Percentiles rank a stretch among this genome's conserved stretches.
phyloP scores from a whole-genome alignment of 306 rosid genomes.

The Fagus crenata region DNA sequence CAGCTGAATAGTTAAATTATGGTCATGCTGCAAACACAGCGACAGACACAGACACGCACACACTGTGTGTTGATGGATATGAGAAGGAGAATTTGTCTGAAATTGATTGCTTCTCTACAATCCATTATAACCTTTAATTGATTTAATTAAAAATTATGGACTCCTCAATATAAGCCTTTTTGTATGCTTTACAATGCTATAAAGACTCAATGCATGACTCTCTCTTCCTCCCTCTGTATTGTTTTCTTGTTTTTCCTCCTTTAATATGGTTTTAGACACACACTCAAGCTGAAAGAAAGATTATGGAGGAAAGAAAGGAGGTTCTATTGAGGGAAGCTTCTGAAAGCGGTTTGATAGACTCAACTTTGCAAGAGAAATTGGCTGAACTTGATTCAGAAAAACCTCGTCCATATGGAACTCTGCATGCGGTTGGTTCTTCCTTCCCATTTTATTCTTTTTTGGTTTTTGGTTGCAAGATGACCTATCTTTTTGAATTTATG shows the following conservation, averaged over 20 bases:
- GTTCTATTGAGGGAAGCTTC: conserved; percentile 50
- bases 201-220: background rate
- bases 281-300: conserved; percentile 72
- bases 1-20: background rate
- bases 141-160: background rate
- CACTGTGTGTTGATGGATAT: background rate
- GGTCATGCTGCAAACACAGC: background rate
- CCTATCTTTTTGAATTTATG: background rate
- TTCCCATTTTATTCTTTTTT: conserved; percentile 16
- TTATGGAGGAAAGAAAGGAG: conserved; percentile 59
- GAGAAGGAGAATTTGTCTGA: background rate
- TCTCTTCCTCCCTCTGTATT: background rate
- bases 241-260: background rate
- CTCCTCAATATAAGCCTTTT: background rate
- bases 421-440: conserved; percentile 46
- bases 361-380: conserved; percentile 40
- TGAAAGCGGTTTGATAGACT: conserved; percentile 39
- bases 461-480: background rate
- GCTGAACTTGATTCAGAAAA: conserved; percentile 41
- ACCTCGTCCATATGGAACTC: conserved; percentile 48
- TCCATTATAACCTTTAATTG: background rate
- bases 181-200: background rate
- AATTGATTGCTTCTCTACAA: background rate
- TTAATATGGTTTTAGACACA: conserved; percentile 52
- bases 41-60: background rate